phyloP scores from a whole-genome alignment of 2,329 filamentous ascomycete genomes.

The Diplodia seriata region DNA sequence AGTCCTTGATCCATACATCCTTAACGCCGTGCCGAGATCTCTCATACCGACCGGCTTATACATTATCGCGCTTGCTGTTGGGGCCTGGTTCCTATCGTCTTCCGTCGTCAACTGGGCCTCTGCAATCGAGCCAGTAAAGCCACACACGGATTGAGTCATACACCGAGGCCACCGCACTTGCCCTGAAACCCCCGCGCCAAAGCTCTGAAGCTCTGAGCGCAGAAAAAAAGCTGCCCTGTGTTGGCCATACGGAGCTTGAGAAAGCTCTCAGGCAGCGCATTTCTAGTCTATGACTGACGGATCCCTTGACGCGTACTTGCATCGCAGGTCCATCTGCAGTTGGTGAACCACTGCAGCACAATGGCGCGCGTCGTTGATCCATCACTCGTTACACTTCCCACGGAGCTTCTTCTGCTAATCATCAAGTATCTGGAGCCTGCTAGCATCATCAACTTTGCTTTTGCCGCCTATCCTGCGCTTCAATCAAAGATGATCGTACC shows the following conservation, averaged over 20 bases:
- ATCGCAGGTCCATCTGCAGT: background rate
- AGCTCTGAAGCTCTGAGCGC: background rate
- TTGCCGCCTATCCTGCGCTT: constrained; percentile 56
- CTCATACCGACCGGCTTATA: constrained; percentile 75
- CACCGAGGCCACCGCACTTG: background rate
- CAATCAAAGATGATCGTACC: constrained; percentile 48
- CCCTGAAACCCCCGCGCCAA: background rate
- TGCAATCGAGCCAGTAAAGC: constrained; percentile 38
- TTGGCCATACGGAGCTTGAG: background rate
- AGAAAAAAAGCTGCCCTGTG: background rate
- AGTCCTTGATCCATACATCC: constrained; percentile 84
- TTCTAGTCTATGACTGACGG: constrained; percentile 3
- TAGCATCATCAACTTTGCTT: constrained; percentile 54
- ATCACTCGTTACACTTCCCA: constrained; percentile 46
- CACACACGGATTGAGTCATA: constrained; percentile 43
- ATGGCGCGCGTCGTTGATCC: constrained; percentile 16
- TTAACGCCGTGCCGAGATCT: constrained; percentile 80
- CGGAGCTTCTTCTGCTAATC: constrained; percentile 56
- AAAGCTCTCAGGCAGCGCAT: constrained; percentile 1
- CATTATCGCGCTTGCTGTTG: constrained; percentile 65
- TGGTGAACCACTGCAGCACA: background rate
- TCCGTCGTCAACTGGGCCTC: constrained; percentile 48
- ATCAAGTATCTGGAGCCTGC: constrained; percentile 50
- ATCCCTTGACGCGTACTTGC: background rate
- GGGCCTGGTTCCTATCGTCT: constrained; percentile 59